These are phyloP conservation scores for Deinandra increscens DNA, from an alignment of 129 eudicot species.

Conservation along the genomic window DNA sequence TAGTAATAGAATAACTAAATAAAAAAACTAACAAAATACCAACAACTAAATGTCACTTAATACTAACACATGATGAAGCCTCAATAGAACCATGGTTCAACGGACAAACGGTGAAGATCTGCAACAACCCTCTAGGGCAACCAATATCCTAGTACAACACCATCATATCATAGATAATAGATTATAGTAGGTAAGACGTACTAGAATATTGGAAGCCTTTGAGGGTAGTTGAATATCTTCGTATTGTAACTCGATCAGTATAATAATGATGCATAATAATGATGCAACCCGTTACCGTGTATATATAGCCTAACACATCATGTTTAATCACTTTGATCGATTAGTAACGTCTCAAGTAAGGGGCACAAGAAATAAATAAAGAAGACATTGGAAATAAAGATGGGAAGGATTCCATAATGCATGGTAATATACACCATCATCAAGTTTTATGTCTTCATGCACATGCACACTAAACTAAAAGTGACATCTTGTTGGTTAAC, in stretches of 20 bases:
- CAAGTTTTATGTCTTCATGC: conserved; percentile 31
- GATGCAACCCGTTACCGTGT: background rate
- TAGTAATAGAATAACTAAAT: no score
- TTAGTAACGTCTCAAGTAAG: conserved; percentile 19
- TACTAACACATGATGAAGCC: no score
- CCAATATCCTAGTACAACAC: conserved; percentile 24
- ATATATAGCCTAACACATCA: background rate
- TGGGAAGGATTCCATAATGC: conserved; percentile 10
- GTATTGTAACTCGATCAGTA: background rate
- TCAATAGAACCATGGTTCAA: background rate
- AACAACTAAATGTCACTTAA: no score
- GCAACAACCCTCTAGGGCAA: conserved; percentile 31
- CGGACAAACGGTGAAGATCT: background rate
- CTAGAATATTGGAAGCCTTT: conserved; percentile 23
- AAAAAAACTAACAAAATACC: no score
- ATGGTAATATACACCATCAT: conserved; percentile 23
- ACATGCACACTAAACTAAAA: conserved; percentile 12
- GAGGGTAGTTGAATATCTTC: conserved; percentile 25
- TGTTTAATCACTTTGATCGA: conserved; percentile 6
- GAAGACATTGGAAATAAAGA: conserved; percentile 23
- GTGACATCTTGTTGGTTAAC: background rate
- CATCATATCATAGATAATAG: no score
- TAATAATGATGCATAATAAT: background rate
- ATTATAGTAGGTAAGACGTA: background rate
- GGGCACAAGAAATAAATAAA: conserved; percentile 13